Percentiles rank a stretch among this genome's conserved stretches.
phyloP scores from a whole-genome alignment of 148 eudicot genomes.

The Rhododendron vialii region DNA sequence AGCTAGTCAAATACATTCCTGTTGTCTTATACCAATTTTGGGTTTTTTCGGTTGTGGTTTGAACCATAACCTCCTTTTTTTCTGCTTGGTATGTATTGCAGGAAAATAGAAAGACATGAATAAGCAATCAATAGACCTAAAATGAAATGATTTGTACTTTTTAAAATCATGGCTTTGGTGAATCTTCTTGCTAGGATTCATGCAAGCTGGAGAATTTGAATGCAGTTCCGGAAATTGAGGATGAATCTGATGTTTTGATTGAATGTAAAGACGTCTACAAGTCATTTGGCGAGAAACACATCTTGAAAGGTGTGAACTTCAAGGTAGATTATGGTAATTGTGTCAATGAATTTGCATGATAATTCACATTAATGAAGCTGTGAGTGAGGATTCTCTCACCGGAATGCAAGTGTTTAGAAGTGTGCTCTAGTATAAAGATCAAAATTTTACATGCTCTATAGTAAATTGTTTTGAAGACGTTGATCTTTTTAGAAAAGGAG shows the following conservation, averaged over 20 bases:
- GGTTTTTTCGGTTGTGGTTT: background rate
- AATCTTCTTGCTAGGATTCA: slow-evolving; percentile 40
- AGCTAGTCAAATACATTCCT: background rate
- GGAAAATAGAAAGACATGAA: background rate
- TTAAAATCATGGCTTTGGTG: slow-evolving; percentile 2
- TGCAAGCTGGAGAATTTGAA: slow-evolving; percentile 30
- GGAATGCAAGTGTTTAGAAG: background rate
- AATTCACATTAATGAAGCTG: background rate
- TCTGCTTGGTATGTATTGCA: background rate
- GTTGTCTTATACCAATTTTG: background rate
- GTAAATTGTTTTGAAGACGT: background rate
- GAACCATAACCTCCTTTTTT: background rate
- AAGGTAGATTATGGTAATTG: slow-evolving; percentile 45
- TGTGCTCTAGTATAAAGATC: background rate
- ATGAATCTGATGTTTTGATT: slow-evolving; percentile 86
- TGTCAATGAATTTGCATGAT: background rate
- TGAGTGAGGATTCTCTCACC: background rate
- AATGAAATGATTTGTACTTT: background rate
- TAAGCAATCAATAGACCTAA: background rate
- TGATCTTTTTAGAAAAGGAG: background rate
- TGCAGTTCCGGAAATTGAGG: slow-evolving; percentile 34
- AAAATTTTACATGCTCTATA: background rate
- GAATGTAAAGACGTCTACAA: slow-evolving; percentile 78
- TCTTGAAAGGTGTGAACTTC: slow-evolving; percentile 84
- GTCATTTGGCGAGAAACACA: slow-evolving; percentile 90